phyloP scores from a whole-genome alignment of 257 asterid genomes.

The Solanum etuberosum region DNA sequence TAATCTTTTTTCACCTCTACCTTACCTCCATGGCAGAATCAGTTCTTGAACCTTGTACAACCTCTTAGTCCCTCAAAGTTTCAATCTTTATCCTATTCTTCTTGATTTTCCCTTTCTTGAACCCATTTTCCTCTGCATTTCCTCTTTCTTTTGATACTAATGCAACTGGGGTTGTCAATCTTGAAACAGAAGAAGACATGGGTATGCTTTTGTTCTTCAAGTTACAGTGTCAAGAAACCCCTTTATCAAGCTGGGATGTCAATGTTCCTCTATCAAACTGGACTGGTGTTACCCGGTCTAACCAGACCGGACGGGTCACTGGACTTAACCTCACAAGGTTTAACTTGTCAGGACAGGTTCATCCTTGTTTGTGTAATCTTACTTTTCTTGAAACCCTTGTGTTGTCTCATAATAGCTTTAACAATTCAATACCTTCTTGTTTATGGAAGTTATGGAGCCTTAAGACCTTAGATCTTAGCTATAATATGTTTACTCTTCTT shows the following conservation, averaged over 20 bases:
- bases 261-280: constrained; percentile 14
- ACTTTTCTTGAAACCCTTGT: constrained; percentile 45
- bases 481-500: constrained; percentile 35
- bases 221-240: constrained; percentile 38
- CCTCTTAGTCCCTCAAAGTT: neutral
- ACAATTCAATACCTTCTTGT: constrained; percentile 49
- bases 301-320: constrained; percentile 46
- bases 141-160: constrained; percentile 7
- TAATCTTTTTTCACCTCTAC: neutral
- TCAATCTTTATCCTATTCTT: constrained; percentile 2
- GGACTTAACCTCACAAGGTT: constrained; percentile 63
- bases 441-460: constrained; percentile 34
- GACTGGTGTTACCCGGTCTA: constrained; percentile 50
- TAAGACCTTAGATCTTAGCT: constrained; percentile 47
- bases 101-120: constrained; percentile 3
- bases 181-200: constrained; percentile 24
- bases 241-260: constrained; percentile 43
- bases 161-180: neutral
- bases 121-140: constrained; percentile 6
- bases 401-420: constrained; percentile 52
- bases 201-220: constrained; percentile 53
- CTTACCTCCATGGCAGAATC: constrained; percentile 10
- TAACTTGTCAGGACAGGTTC: constrained; percentile 48
- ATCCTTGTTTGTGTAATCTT: constrained; percentile 62
- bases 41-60: constrained; percentile 3